Conservation (phyloP, 441 rosid species). For the Populus hybrid region DNA sequence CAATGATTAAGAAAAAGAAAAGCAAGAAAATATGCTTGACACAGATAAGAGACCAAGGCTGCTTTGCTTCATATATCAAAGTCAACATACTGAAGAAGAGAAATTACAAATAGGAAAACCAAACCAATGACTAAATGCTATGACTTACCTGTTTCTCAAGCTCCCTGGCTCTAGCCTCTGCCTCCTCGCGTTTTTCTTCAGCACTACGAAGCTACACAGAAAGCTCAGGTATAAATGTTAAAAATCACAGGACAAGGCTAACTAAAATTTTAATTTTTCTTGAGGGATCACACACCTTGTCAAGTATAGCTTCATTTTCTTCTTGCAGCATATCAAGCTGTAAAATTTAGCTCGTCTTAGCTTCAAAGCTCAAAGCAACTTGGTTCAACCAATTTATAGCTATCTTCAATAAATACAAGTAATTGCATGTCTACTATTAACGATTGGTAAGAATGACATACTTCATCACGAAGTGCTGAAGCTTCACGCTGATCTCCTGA, state of each 20-base stretch:
- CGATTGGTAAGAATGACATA: constrained; percentile 26
- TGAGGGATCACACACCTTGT: constrained; percentile 43
- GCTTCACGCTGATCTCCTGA: constrained; percentile 70
- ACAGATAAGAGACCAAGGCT: neutral
- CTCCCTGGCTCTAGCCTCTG: constrained; percentile 91
- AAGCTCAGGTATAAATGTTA: constrained; percentile 12
- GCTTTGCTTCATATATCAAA: neutral
- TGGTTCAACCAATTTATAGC: neutral
- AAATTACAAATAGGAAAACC: constrained; percentile 1
- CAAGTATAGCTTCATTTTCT: constrained; percentile 61
- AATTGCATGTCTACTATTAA: neutral
- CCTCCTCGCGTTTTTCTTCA: constrained; percentile 62
- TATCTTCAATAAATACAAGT: constrained; percentile 1
- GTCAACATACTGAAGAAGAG: neutral
- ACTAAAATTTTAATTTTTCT: neutral
- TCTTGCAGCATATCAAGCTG: constrained; percentile 91
- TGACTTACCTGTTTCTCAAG: constrained; percentile 88
- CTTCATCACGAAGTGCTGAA: constrained; percentile 96
- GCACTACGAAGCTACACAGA: constrained; percentile 45
- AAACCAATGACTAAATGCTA: neutral
- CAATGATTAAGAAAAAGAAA: neutral
- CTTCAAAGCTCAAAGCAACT: constrained; percentile 7
- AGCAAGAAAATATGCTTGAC: neutral
- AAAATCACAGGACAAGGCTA: constrained; percentile 8
- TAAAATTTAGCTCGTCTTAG: constrained; percentile 27